Base-by-base conservation (phyloP, 225 moss, liverwort and hornwort genomes). In the Sphagnum contortum region DNA sequence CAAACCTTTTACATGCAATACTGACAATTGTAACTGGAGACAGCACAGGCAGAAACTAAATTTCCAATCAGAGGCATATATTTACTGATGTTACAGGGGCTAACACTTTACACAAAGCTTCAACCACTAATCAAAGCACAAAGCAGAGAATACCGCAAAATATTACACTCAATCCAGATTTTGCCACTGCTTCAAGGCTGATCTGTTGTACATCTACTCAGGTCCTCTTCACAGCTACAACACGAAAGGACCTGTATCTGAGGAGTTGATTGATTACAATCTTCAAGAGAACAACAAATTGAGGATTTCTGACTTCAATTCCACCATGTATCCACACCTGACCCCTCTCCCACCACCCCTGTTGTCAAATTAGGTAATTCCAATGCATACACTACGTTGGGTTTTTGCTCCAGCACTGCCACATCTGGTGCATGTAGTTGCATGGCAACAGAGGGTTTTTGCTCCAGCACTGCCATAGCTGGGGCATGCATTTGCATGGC, bases 271-370 rank as follows among this genome's bases (percentile, higher is more conserved):
- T 9, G 65, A 72, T 69, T 76, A 9, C 44, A 53, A 1, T 57
- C 29, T 29, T 29, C 29, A 29, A 29, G 29, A 29, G 59, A 47
- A 64, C 75, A 70, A 70, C 65, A 72, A 80, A 70, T 10, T 4
- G 5, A 53, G 44, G 44, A 65, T 29, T 29, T 57, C 64, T 12
- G 47, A 48, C 49, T 45, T 82, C 72, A 86, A 9, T 69, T 79
- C 86, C 86, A 86, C 86, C 86, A 86, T 53, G 77, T 71, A 71
- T 86, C 82, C 63, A 83, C 80, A 68, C 74, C 29, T 29, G 64
- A 61, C 59, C 65, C 83, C 48, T 80, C 86, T 46, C 79, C 77
- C 3, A 77, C 83, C 55, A 84, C 5, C 4, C 83, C 80, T 2
- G 77, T 61, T 3, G 77, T 77, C 48, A 86, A 57, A 64, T 79